Conservation (phyloP, 148 eudicot species). For the Rhododendron simsii region DNA sequence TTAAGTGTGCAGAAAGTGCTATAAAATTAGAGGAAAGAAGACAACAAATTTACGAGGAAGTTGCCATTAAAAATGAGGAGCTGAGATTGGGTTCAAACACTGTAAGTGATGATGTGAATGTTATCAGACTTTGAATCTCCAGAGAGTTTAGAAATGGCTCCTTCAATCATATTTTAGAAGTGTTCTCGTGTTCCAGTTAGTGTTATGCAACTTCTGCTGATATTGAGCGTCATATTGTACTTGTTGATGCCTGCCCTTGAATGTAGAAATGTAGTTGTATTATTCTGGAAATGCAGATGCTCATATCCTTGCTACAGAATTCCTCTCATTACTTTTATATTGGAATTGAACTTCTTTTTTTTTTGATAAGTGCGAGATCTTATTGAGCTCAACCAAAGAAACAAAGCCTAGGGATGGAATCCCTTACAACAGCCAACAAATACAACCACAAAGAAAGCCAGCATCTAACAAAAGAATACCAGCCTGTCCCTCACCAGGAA, state of each 20-base stretch:
- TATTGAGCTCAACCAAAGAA: too few relatives aligned
- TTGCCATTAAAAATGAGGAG: constrained; percentile 41
- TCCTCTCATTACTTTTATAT: not conserved
- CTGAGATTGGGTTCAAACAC: constrained; percentile 31
- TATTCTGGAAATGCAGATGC: not conserved
- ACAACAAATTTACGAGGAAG: constrained; percentile 50
- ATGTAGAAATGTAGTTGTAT: not conserved
- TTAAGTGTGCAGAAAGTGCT: constrained; percentile 67
- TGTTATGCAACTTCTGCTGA: not conserved
- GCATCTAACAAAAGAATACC: too few relatives aligned
- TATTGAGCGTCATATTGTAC: not conserved
- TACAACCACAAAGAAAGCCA: too few relatives aligned
- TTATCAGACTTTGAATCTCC: constrained; percentile 7
- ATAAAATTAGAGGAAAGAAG: constrained; percentile 63
- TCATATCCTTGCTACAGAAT: not conserved
- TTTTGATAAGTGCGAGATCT: too few relatives aligned
- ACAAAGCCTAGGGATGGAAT: too few relatives aligned
- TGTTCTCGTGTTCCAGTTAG: not conserved
- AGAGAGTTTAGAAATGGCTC: not conserved
- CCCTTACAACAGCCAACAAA: too few relatives aligned
- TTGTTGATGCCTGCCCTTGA: not conserved
- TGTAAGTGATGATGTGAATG: constrained; percentile 33
- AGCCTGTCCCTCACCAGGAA: too few relatives aligned
- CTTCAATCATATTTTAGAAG: not conserved
- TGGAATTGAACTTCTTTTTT: too few relatives aligned